Base-by-base conservation (phyloP, 768 basidiomycete genomes). In the Termitomyces sp. region DNA sequence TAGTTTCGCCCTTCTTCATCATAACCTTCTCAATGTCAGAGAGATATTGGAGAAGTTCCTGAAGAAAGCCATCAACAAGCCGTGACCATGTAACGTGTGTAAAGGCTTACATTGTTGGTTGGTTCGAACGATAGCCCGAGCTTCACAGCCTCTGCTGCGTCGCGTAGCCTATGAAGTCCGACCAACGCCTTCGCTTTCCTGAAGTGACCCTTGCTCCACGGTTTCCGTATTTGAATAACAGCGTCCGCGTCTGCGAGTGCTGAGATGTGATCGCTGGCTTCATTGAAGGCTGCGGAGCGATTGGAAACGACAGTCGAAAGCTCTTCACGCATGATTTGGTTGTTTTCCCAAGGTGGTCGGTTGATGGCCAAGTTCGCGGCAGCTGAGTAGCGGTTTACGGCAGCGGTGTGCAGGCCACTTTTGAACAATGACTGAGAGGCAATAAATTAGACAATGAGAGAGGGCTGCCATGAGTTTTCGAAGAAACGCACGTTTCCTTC, bases 201-300 rank as follows among this genome's bases (percentile, higher is more conserved):
- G 80, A 97, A 97, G 73, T 98, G 92, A 0, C 95, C 97, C 70
- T 98, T 99, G 68, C 91, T 85, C 96, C 96, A 98, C 49, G 86
- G 87, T 59, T 88, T 81, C 69, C 94, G 91, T 55, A 97, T 76
- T 64, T 84, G 75, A 45, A 97, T 89, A 69, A 98, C 94, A 2
- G 88, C 87, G 59, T 98, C 95, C 0, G 97, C 95, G 69, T 99
- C 97, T 32, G 87, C 87, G 8, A 96, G 76, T 4, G 94, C 90
- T 24, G 84, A 82, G 55, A 93, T 80, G 66, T 79, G 89, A 73
- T 96, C 92, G 11, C 84, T 85, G 15, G 84, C 75, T 64, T 92
- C 91, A 60, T 85, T 84, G 74, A 89, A 89, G 8, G 97, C 90
- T 0, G 95, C 93, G 16, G 93, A 92, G 55, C 97, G 85, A 73